Percentiles rank a stretch among this genome's conserved stretches.
Conservation (phyloP, 257 asterid genomes). For the Nicotiana undulata region DNA sequence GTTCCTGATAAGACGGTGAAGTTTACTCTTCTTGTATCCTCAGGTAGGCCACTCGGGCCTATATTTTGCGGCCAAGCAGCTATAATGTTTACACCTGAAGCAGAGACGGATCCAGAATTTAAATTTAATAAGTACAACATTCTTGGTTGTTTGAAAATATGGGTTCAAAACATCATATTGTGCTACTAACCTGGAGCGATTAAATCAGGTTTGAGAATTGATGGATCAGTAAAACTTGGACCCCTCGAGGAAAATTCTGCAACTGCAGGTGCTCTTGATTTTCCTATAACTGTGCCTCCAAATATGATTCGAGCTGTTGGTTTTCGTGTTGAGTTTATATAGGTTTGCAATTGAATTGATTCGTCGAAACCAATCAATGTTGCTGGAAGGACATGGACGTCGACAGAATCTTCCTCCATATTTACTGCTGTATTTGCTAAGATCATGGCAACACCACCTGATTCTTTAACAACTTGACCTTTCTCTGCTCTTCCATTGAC, state of each 20-base stretch:
- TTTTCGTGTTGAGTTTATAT: slow-evolving; percentile 9
- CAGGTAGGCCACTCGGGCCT: slow-evolving; percentile 80
- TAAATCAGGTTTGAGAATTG: slow-evolving; percentile 15
- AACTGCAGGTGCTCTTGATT: slow-evolving; percentile 16
- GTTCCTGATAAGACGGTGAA: slow-evolving; percentile 81
- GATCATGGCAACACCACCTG: slow-evolving; percentile 14
- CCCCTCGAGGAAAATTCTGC: slow-evolving; percentile 12
- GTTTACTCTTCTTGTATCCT: slow-evolving; percentile 81
- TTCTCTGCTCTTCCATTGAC: slow-evolving; percentile 16
- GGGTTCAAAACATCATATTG: neutral
- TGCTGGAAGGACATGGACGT: slow-evolving; percentile 10
- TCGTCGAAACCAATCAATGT: slow-evolving; percentile 14
- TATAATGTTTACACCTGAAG: slow-evolving; percentile 87
- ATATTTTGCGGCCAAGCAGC: slow-evolving; percentile 97
- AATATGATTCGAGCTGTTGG: slow-evolving; percentile 13
- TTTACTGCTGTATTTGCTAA: slow-evolving; percentile 11
- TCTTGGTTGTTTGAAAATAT: neutral
- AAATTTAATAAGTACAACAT: too few relatives aligned
- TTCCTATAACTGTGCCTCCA: slow-evolving; percentile 11
- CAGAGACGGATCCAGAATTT: slow-evolving; percentile 5
- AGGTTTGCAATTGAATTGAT: slow-evolving; percentile 7
- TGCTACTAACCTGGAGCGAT: slow-evolving; percentile 5
- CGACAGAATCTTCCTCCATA: slow-evolving; percentile 10
- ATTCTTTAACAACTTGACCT: slow-evolving; percentile 13
- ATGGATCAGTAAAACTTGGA: slow-evolving; percentile 12